These are phyloP conservation scores for Speleostelium caveatum DNA, from an alignment of 78 protist species.

Conservation along the genomic window DNA sequence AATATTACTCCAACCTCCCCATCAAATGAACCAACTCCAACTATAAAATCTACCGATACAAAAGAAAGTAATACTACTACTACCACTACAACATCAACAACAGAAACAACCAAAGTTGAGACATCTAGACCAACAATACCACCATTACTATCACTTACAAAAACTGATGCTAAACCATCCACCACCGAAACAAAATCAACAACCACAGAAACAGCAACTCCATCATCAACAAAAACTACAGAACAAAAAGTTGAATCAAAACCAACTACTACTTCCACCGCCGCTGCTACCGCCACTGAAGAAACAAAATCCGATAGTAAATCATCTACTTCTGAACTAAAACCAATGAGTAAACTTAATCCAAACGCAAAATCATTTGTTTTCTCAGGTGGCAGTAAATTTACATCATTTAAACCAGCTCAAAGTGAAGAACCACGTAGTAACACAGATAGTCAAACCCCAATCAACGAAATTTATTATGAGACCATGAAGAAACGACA, in stretches of 20 bases:
- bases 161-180: background rate
- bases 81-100: background rate
- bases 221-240: background rate
- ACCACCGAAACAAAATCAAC: constrained; percentile 2
- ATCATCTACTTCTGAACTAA: too few relatives aligned
- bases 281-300: background rate
- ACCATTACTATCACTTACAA: background rate
- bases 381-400: background rate
- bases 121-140: background rate
- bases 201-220: background rate
- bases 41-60: background rate
- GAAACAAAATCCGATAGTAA: too few relatives aligned
- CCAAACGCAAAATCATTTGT: constrained; percentile 72
- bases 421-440: background rate
- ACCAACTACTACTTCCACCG: background rate
- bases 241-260: constrained; percentile 1
- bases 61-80: background rate
- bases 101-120: background rate
- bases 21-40: background rate
- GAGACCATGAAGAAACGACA: constrained; percentile 67
- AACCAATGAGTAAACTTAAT: constrained; percentile 55
- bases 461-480: constrained; percentile 57
- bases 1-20: background rate
- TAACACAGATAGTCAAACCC: constrained; percentile 28
- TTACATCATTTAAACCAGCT: constrained; percentile 23